Evolutionary conservation across 1,284 basidiomycete genomes (phyloP).

Genomic region (Pisolithus thermaeus): DNA sequence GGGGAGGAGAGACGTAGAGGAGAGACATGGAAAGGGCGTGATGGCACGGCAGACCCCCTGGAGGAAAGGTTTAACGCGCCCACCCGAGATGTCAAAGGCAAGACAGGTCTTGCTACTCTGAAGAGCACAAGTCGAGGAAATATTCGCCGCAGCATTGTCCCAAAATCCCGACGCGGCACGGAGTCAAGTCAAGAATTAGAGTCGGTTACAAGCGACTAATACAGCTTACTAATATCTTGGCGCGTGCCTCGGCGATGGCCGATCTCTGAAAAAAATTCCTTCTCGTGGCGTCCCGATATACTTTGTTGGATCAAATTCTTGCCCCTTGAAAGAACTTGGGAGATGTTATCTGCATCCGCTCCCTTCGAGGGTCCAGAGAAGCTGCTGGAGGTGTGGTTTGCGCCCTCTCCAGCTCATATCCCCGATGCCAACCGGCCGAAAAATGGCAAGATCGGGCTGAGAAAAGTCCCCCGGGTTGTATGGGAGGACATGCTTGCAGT

Average conservation of each 20-base stretch:
- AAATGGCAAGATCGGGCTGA: slow-evolving; percentile 59
- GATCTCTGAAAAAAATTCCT: background rate
- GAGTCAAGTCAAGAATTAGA: background rate
- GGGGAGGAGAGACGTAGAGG: slow-evolving; percentile 38
- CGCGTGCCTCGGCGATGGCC: background rate
- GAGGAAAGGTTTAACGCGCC: slow-evolving; percentile 13
- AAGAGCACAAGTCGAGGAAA: slow-evolving; percentile 26
- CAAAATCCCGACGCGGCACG: background rate
- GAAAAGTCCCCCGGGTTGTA: slow-evolving; percentile 67
- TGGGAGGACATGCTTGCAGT: slow-evolving; percentile 99
- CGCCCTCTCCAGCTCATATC: slow-evolving; percentile 63
- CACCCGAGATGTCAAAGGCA: slow-evolving; percentile 36
- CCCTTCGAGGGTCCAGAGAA: slow-evolving; percentile 93
- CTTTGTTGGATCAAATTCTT: background rate
- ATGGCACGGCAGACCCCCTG: slow-evolving; percentile 21
- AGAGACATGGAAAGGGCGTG: slow-evolving; percentile 47
- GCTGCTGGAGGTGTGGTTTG: slow-evolving; percentile 97
- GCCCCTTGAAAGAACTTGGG: background rate
- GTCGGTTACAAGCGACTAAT: too few species aligned
- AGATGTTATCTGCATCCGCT: slow-evolving; percentile 31
- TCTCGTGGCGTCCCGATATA: too few species aligned
- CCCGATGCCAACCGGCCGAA: slow-evolving; percentile 37
- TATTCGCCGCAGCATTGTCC: slow-evolving; percentile 20
- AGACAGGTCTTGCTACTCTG: slow-evolving; percentile 34
- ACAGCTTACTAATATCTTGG: background rate